These are phyloP conservation scores for Calocybe gangraenosa DNA, from an alignment of 768 basidiomycete species.

Conservation along the genomic window DNA sequence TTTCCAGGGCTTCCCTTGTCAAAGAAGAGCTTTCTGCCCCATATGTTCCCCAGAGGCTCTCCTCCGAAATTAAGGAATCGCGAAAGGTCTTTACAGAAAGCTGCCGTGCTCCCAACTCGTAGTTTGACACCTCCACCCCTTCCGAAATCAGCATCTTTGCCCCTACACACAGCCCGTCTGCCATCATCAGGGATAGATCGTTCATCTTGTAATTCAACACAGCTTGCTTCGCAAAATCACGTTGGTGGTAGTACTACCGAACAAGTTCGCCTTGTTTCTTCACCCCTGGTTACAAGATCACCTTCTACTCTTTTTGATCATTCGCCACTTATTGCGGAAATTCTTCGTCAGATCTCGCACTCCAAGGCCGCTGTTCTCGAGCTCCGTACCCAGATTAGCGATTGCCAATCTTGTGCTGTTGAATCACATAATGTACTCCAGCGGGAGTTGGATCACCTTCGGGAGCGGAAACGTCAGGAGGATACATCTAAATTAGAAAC, in stretches of 20 bases:
- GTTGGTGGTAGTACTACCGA: conserved; percentile 24
- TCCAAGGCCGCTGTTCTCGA: conserved; percentile 62
- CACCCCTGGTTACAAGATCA: conserved; percentile 27
- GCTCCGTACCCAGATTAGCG: conserved; percentile 63
- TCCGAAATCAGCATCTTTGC: conserved; percentile 77
- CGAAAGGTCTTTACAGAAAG: conserved; percentile 46
- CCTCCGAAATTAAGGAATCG: conserved; percentile 58
- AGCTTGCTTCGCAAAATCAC: conserved; percentile 22
- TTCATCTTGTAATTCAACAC: conserved; percentile 23
- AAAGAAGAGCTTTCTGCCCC: conserved; percentile 41
- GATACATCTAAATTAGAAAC: conserved; percentile 74
- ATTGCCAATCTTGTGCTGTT: conserved; percentile 51
- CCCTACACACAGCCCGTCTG: conserved; percentile 61
- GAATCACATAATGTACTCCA: conserved; percentile 66
- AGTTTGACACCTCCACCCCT: conserved; percentile 80
- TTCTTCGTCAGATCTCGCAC: conserved; percentile 67
- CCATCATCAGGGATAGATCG: conserved; percentile 28
- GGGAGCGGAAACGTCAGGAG: conserved; percentile 77
- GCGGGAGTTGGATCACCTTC: conserved; percentile 65
- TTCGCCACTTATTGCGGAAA: conserved; percentile 67
- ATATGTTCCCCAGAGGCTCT: conserved; percentile 37
- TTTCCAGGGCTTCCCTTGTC: conserved; percentile 47
- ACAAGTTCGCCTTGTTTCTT: conserved; percentile 24
- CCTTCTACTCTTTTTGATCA: conserved; percentile 53
- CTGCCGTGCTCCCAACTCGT: conserved; percentile 36